A percentile compares a stretch with the other conserved stretches of the same genome.
Evolutionary conservation across 495 filamentous ascomycete genomes (phyloP).

Genomic region (Aspergillus wentii): DNA sequence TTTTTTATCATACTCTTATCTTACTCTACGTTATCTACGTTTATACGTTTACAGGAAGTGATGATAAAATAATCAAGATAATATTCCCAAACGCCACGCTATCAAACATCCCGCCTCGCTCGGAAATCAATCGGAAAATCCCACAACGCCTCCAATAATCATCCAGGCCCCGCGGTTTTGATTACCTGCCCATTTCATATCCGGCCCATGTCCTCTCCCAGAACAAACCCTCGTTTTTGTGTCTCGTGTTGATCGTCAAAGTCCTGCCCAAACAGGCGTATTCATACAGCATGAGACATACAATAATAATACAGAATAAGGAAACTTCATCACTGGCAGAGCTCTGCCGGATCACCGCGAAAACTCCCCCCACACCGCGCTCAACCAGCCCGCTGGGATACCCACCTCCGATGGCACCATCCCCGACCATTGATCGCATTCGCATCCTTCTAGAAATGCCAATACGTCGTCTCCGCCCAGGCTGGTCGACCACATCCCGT

Average conservation of each 20-base stretch:
- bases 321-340: neutral
- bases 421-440: constrained; percentile 30
- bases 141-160: too few species aligned
- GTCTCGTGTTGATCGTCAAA: too few species aligned
- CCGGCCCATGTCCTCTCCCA: too few species aligned
- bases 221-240: too few species aligned
- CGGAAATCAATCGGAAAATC: too few species aligned
- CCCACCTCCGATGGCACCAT: constrained; percentile 31
- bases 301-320: too few species aligned
- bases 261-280: too few species aligned
- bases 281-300: too few species aligned
- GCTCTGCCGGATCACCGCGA: too few species aligned
- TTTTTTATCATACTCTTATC: too few species aligned
- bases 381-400: constrained; percentile 37
- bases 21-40: neutral
- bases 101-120: neutral
- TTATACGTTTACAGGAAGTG: neutral
- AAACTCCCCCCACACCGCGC: constrained; percentile 36
- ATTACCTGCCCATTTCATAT: too few species aligned
- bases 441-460: constrained; percentile 42
- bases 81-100: neutral
- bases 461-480: constrained; percentile 44
- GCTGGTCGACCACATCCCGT: constrained; percentile 29
- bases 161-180: too few species aligned
- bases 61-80: neutral